Base-by-base conservation (phyloP, 805 yeast species). In the Candida maesae region DNA sequence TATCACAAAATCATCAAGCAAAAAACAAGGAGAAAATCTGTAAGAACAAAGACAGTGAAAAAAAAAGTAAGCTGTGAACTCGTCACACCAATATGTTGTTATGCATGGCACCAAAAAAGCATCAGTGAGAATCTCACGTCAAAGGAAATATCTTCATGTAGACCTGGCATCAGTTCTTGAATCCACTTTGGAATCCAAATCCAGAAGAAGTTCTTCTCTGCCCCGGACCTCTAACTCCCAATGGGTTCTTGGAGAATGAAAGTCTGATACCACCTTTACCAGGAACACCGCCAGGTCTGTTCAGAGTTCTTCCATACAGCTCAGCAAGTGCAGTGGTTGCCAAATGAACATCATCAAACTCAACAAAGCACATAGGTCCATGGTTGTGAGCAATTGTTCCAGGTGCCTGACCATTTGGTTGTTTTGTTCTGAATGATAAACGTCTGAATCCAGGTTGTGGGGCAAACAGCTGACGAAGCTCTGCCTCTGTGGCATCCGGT, bases 321-420 rank as follows among this genome's bases (percentile, higher is more conserved):
- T 90, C 96, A 24, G 95, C 95, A 45, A 93, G 70, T 0, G 98
- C 97, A 55, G 87, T 74, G 2, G 98, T 88, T 1, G 99, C 99
- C 64, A 78, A 84, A 3, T 84, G 81, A 38, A 93, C 95, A 61
- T 91, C 97, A 54, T 93, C 99, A 67, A 93, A 93, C 68, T 93
- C 99, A 40, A 93, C 99, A 71, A 93, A 93, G 64, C 99, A 93
- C 98, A 93, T 93, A 41, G 99, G 99, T 5, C 99, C 98, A 66
- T 84, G 95, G 50, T 77, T 44, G 24, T 48, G 49, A 11, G 39
- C 35, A 10, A 39, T 13, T 32, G 71, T 69, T 35, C 61, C 48
- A 15, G 36, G 58, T 2, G 52, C 25, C 8, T 32, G 37, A n/a
- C 68, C 68, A 51, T 72, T 74, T 36, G 61, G 56, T 38, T 63